phyloP scores from a whole-genome alignment of 768 basidiomycete species.

The Podaxis sp. region DNA sequence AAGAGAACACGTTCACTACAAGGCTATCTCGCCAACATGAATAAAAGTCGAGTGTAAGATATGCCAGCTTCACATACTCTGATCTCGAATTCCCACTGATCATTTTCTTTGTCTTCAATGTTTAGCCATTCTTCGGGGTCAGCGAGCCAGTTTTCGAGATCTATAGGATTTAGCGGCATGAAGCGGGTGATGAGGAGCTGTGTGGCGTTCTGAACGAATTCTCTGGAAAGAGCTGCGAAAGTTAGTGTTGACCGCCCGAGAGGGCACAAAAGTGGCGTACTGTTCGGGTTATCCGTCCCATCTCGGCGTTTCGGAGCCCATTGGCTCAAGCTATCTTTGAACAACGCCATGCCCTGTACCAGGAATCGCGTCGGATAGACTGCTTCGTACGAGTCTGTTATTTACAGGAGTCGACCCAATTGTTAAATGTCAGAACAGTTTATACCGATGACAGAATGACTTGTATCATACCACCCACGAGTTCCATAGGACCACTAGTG shows the following conservation, averaged over 20 bases:
- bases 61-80: constrained; percentile 52
- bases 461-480: constrained; percentile 51
- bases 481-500: constrained; percentile 49
- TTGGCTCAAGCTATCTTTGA: constrained; percentile 78
- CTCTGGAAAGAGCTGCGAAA: constrained; percentile 54
- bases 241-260: neutral
- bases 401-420: neutral
- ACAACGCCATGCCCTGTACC: constrained; percentile 83
- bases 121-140: constrained; percentile 97
- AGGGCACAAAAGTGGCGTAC: constrained; percentile 34
- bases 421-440: neutral
- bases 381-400: constrained; percentile 60
- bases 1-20: constrained; percentile 93
- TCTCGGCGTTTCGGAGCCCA: constrained; percentile 70
- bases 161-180: constrained; percentile 78
- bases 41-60: neutral
- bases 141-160: constrained; percentile 80
- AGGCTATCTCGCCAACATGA: constrained; percentile 50
- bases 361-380: constrained; percentile 78
- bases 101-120: constrained; percentile 83
- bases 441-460: too few relatives aligned
- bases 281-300: constrained; percentile 57
- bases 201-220: constrained; percentile 74
- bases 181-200: constrained; percentile 79
- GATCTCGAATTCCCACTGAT: constrained; percentile 92